phyloP scores from a whole-genome alignment of 768 basidiomycete species.

The Tylopilus sp. region DNA sequence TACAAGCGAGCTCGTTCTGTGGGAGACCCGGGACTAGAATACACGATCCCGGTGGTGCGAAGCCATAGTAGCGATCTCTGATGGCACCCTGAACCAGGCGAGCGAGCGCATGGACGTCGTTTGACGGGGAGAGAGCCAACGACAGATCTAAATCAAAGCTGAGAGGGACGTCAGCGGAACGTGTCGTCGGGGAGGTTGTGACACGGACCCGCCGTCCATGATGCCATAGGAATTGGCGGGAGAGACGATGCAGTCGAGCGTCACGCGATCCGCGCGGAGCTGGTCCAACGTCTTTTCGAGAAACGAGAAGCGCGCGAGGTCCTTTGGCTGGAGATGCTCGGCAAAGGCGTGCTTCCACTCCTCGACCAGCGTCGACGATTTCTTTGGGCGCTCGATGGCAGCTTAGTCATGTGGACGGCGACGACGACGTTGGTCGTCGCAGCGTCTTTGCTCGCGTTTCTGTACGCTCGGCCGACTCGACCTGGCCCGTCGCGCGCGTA shows the following conservation, averaged over 20 bases:
- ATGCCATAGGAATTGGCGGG: slow-evolving; percentile 7
- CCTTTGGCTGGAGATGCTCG: slow-evolving; percentile 1
- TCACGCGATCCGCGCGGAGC: neutral
- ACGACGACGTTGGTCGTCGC: too few species aligned
- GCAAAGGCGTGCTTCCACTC: slow-evolving; percentile 1
- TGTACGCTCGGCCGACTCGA: too few species aligned
- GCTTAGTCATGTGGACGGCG: too few species aligned
- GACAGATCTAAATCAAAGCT: slow-evolving; percentile 3
- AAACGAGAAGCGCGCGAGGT: slow-evolving; percentile 5
- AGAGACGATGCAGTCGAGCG: slow-evolving; percentile 8
- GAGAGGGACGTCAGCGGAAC: neutral
- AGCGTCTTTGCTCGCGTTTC: too few species aligned
- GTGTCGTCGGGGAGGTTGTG: neutral
- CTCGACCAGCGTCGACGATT: too few species aligned
- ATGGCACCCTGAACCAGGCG: slow-evolving; percentile 1
- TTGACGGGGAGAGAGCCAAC: neutral
- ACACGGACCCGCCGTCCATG: slow-evolving; percentile 10
- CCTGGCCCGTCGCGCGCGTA: too few species aligned
- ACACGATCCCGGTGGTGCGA: slow-evolving; percentile 6
- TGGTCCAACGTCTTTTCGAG: neutral
- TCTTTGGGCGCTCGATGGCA: too few species aligned
- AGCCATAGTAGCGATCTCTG: slow-evolving; percentile 3
- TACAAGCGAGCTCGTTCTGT: slow-evolving; percentile 4
- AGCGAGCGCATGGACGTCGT: neutral
- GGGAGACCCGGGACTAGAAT: slow-evolving; percentile 2